Conservation (phyloP, 2,329 filamentous ascomycete genomes). For the Venturia pyrina region DNA sequence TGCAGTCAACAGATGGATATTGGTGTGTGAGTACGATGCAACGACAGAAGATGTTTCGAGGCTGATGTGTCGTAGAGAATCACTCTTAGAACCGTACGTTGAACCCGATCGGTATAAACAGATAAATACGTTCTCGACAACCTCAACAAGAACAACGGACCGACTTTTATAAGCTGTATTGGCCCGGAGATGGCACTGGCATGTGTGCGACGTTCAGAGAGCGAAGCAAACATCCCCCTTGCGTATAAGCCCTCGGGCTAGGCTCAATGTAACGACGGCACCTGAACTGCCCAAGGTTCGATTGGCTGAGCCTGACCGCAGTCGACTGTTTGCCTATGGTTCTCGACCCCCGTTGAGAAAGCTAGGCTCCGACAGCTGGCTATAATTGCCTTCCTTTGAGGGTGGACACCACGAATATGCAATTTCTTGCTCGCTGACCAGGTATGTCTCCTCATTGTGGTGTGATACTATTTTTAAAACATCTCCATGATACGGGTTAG, state of each 20-base stretch:
- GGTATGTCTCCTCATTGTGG: background rate
- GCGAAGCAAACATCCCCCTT: background rate
- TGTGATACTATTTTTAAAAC: background rate
- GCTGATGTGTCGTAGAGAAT: background rate
- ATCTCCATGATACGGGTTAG: background rate
- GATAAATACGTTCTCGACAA: background rate
- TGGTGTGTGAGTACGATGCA: background rate
- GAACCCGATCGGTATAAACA: background rate
- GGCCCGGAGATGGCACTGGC: background rate
- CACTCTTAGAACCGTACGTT: background rate
- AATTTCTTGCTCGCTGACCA: background rate
- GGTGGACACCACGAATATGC: background rate
- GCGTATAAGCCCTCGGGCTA: background rate
- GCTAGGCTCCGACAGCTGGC: background rate
- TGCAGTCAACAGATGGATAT: background rate
- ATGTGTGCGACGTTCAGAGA: background rate
- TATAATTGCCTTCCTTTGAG: background rate
- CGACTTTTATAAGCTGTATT: background rate
- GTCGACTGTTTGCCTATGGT: background rate
- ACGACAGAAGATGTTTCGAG: background rate
- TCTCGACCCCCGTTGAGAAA: background rate
- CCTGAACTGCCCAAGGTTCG: too few relatives aligned
- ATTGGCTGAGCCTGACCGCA: background rate
- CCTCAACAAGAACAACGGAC: background rate
- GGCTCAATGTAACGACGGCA: background rate